These are phyloP conservation scores for Pythium phragmitis DNA, from an alignment of 352 stramenopile species.

Conservation along the genomic window DNA sequence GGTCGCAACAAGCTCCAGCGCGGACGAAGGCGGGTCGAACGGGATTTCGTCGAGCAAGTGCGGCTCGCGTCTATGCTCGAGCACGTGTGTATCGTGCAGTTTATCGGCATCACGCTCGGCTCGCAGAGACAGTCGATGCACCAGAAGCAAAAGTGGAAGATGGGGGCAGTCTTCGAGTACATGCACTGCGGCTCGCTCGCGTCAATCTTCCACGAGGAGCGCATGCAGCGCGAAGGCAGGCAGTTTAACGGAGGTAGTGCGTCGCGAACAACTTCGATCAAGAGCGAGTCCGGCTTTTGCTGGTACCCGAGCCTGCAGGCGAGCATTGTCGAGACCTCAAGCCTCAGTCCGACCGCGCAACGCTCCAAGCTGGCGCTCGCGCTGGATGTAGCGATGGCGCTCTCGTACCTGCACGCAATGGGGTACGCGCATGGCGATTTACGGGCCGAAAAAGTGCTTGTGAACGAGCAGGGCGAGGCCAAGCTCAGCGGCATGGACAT, in stretches of 20 bases:
- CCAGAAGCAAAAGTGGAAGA: conserved; percentile 45
- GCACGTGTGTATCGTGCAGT: conserved; percentile 72
- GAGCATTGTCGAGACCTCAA: conserved; percentile 33
- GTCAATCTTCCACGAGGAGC: conserved; percentile 55
- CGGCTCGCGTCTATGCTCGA: conserved; percentile 58
- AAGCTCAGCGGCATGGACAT: conserved; percentile 79
- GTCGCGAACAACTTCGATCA: too few relatives aligned
- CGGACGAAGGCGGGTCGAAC: conserved; percentile 36
- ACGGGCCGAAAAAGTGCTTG: conserved; percentile 59
- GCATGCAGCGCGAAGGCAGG: conserved; percentile 57
- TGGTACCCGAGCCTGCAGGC: conserved; percentile 46
- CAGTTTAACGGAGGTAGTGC: conserved; percentile 29
- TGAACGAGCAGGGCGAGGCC: conserved; percentile 73
- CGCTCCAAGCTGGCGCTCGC: conserved; percentile 77
- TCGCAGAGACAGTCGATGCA: conserved; percentile 36
- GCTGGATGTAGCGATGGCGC: conserved; percentile 75
- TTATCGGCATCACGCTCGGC: conserved; percentile 72
- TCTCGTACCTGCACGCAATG: conserved; percentile 71
- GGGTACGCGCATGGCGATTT: conserved; percentile 62
- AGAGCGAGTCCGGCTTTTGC: conserved; percentile 8
- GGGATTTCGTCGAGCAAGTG: conserved; percentile 66
- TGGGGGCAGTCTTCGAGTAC: conserved; percentile 75
- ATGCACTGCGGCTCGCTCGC: conserved; percentile 68
- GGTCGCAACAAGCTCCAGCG: conserved; percentile 41
- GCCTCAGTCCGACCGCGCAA: neutral